phyloP scores from a whole-genome alignment of 495 filamentous ascomycete species.

The Xylaria bambusicola region DNA sequence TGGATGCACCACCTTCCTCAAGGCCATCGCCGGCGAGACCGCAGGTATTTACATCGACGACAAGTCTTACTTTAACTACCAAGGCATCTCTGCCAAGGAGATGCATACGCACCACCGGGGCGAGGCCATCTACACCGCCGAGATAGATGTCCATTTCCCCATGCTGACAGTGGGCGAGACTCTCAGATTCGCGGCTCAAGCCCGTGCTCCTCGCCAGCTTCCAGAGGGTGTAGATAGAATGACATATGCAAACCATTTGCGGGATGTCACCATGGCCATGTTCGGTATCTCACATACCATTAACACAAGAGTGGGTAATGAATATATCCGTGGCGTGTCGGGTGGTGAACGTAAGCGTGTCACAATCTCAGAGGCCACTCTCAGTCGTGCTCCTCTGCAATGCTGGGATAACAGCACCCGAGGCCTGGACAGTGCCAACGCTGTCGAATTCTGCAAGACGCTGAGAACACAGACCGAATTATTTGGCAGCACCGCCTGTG shows the following conservation, averaged over 20 bases:
- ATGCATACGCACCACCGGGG: constrained; percentile 73
- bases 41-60: constrained; percentile 69
- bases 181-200: constrained; percentile 71
- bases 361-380: constrained; percentile 71
- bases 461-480: constrained; percentile 67
- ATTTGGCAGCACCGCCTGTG: constrained; percentile 63
- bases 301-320: constrained; percentile 78
- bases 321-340: constrained; percentile 75
- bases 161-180: constrained; percentile 79
- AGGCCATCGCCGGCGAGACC: constrained; percentile 76
- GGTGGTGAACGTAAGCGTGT: constrained; percentile 85
- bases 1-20: constrained; percentile 78
- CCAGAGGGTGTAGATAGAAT: constrained; percentile 59
- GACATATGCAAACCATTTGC: constrained; percentile 64
- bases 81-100: constrained; percentile 61
- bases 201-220: constrained; percentile 64
- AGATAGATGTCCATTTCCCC: constrained; percentile 83
- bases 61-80: constrained; percentile 71
- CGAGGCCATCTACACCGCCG: constrained; percentile 79
- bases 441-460: constrained; percentile 76
- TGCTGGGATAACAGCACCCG: constrained; percentile 88
- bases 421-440: constrained; percentile 78
- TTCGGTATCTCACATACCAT: constrained; percentile 75
- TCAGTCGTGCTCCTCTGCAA: constrained; percentile 67
- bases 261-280: constrained; percentile 78